Percentiles rank a stretch among this genome's conserved stretches.
These are phyloP conservation scores for Plasmodium blacklocki DNA, from an alignment of 169 alveolate species.

Conservation along the genomic window DNA sequence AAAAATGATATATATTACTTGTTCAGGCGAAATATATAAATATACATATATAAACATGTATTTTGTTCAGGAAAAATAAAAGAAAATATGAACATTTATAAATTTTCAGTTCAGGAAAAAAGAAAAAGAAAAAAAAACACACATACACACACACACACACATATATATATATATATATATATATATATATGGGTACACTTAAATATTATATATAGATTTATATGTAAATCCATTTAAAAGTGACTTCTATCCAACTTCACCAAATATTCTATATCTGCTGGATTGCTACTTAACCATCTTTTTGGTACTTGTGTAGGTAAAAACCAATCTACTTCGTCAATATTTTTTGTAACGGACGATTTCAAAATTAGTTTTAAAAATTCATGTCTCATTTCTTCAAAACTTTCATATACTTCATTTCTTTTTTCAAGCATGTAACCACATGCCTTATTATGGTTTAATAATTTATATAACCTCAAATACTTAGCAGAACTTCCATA, in stretches of 20 bases:
- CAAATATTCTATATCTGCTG: conserved; percentile 43
- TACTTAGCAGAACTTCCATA: conserved; percentile 78
- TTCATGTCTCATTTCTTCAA: conserved; percentile 64
- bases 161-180: neutral
- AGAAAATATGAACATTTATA: too few relatives aligned
- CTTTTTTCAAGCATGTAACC: conserved; percentile 66
- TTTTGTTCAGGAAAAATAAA: too few relatives aligned
- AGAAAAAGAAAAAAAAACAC: too few relatives aligned
- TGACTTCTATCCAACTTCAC: conserved; percentile 35
- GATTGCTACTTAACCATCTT: conserved; percentile 29
- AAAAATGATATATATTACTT: too few relatives aligned
- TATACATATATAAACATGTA: too few relatives aligned
- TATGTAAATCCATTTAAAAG: neutral
- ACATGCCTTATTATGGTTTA: conserved; percentile 42
- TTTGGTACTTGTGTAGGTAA: conserved; percentile 37
- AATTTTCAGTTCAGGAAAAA: too few relatives aligned
- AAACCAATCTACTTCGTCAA: conserved; percentile 70
- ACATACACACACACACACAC: too few relatives aligned
- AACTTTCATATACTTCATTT: conserved; percentile 52
- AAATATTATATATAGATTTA: neutral
- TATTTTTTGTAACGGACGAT: conserved; percentile 47
- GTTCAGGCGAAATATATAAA: too few relatives aligned
- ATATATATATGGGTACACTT: neutral
- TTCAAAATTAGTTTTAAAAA: conserved; percentile 52
- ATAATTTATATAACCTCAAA: conserved; percentile 75